Percentiles rank a stretch among this genome's conserved stretches.
Conservation (phyloP, 106 monocot genomes). For the Acorus gramineus region DNA sequence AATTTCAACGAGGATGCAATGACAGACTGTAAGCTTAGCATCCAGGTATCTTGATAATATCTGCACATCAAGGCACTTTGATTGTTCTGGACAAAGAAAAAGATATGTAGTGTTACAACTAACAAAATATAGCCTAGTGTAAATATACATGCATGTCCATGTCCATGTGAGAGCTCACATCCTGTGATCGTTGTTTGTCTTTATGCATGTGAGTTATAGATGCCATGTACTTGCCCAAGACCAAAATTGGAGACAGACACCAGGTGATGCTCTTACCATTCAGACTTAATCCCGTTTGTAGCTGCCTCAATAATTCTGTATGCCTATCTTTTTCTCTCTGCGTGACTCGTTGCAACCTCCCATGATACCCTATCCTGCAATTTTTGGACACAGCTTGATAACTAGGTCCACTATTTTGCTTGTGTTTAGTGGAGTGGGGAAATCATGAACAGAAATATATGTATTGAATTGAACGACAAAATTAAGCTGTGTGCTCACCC, state of each 20-base stretch:
- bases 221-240: too few relatives aligned
- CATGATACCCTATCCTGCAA: slow-evolving; percentile 48
- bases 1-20: slow-evolving; percentile 40
- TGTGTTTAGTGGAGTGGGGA: too few relatives aligned
- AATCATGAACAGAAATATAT: too few relatives aligned
- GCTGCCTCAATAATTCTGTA: slow-evolving; percentile 42
- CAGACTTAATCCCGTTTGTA: slow-evolving; percentile 15
- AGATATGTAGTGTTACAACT: neutral
- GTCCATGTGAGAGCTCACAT: too few relatives aligned
- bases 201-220: too few relatives aligned
- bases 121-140: neutral
- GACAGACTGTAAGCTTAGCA: slow-evolving; percentile 72
- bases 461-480: too few relatives aligned
- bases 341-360: slow-evolving; percentile 55
- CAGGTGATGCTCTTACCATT: slow-evolving; percentile 15
- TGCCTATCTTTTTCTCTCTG: slow-evolving; percentile 69
- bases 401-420: too few relatives aligned
- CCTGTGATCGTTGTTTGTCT: too few relatives aligned
- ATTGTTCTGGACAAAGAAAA: slow-evolving; percentile 34
- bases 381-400: neutral
- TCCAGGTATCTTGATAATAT: slow-evolving; percentile 73
- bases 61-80: slow-evolving; percentile 37
- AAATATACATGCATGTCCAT: neutral
- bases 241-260: neutral
- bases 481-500: slow-evolving; percentile 20